A percentile compares a stretch with the other conserved stretches of the same genome.
Evolutionary conservation across 768 basidiomycete genomes (phyloP).

Genomic region (Termitomyces sp.): DNA sequence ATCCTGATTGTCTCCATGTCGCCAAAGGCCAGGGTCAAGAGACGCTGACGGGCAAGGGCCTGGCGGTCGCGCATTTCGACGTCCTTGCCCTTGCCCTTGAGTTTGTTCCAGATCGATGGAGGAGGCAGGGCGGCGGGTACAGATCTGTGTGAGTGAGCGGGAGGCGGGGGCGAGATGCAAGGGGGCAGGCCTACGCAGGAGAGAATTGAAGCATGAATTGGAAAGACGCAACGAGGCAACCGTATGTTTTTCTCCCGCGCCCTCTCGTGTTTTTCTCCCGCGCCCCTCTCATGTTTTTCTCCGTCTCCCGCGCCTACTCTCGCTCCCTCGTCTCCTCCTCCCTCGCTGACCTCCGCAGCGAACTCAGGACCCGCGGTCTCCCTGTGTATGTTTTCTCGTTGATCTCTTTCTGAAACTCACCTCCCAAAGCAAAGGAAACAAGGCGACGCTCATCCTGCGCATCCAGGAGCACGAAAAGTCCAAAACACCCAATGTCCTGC

Average conservation of each 20-base stretch:
- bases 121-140: conserved; percentile 57
- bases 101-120: conserved; percentile 56
- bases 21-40: conserved; percentile 75
- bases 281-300: too few species aligned
- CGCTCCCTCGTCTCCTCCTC: conserved; percentile 43
- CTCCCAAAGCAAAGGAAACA: conserved; percentile 43
- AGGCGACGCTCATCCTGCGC: conserved; percentile 47
- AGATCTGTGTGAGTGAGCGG: conserved; percentile 37
- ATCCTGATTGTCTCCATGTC: conserved; percentile 86
- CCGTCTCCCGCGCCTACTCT: conserved; percentile 9
- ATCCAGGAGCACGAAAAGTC: conserved; percentile 44
- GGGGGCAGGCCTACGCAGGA: conserved; percentile 66
- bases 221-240: conserved; percentile 50
- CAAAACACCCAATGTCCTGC: conserved; percentile 14
- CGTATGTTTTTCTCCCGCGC: too few species aligned
- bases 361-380: conserved; percentile 51
- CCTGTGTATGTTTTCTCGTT: conserved; percentile 52
- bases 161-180: conserved; percentile 24
- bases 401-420: not conserved
- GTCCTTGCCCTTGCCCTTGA: conserved; percentile 71
- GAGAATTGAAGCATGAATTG: conserved; percentile 63
- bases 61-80: conserved; percentile 56
- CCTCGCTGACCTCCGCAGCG: conserved; percentile 42
- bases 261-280: too few species aligned
- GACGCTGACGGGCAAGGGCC: conserved; percentile 67